Conservation (phyloP, 306 rosid species). For the Myrica gale region DNA sequence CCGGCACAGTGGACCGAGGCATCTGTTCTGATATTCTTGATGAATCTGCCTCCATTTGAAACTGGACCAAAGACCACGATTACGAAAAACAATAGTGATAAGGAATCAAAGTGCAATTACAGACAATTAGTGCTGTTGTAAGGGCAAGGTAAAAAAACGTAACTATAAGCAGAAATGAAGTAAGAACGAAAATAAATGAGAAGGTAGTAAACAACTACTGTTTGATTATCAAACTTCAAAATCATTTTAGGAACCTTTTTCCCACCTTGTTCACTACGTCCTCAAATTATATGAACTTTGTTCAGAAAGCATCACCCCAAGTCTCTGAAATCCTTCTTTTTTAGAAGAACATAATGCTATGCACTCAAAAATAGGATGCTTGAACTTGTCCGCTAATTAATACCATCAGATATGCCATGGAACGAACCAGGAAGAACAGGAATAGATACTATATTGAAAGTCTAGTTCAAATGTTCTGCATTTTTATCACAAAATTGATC, state of each 20-base stretch:
- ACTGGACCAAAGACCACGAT: slow-evolving; percentile 32
- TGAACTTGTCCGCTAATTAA: neutral
- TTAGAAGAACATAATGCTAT: neutral
- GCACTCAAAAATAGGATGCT: neutral
- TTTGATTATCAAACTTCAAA: neutral
- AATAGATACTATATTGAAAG: neutral
- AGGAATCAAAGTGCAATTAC: slow-evolving; percentile 4
- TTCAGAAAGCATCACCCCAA: neutral
- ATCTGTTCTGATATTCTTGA: slow-evolving; percentile 38
- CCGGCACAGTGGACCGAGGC: slow-evolving; percentile 33
- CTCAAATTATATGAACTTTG: no score
- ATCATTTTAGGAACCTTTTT: neutral
- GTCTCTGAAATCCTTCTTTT: neutral
- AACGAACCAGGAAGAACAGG: neutral
- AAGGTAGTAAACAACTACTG: neutral
- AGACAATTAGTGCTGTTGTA: neutral
- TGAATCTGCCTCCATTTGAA: slow-evolving; percentile 53
- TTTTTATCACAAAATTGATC: neutral
- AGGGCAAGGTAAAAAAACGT: neutral
- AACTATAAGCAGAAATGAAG: neutral
- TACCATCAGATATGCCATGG: neutral
- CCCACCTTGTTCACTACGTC: neutral
- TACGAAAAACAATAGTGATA: slow-evolving; percentile 2
- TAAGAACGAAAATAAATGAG: neutral
- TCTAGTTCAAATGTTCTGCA: neutral